Evolutionary conservation across 2,329 filamentous ascomycete species (phyloP), one percentile per base, ranked within the genome.

Genomic region (Alternaria brassicae): DNA sequence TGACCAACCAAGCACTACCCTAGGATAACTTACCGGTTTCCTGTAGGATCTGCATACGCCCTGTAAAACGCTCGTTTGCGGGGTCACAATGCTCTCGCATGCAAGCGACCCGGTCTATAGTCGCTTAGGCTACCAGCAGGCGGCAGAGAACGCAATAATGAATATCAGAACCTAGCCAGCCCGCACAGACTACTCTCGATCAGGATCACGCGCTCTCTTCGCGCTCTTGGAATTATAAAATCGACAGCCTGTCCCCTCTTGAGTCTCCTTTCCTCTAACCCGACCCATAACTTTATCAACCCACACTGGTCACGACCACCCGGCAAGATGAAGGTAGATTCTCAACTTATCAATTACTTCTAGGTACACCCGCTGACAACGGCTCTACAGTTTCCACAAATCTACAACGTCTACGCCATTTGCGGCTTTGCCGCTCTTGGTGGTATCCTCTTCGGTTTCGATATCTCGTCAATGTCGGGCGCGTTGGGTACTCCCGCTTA

Each of bases 391-490:
- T 15, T 75, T 73, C 68, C 77, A 74, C 61, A 87, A 28, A 72
- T 77, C 63, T 77, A 77, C 60, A 87, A 48, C 10, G 59, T 61
- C 8, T 61, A 61, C 37, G 59, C 59, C 30, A 63, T 88, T 62
- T 89, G 86, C 74, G 79, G 78, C 60, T 88, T 89, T 70, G 86
- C 86, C 72, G 85, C 86, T 70, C 85, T 89, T 62, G 86, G 77
- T 34, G 77, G 77, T 54, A 75, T 65, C 2, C 68, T 79, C 12
- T 78, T 79, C 52, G 77, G 77, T 54, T 78, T 79, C 65, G 77
- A 79, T 48, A 78, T 79, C 63, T 72, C 70, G 6, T 78, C 75
- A 41, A 79, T 78, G 77, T 73, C 69, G 12, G 77, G 76, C 56
- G 76, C 78, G 23, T 56, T 79, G 10, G 77, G 75, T 23, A 78